Evolutionary conservation across 2,329 filamentous ascomycete species (phyloP), one percentile per base, ranked within the genome.

Genomic region (Boeremia exigua): DNA sequence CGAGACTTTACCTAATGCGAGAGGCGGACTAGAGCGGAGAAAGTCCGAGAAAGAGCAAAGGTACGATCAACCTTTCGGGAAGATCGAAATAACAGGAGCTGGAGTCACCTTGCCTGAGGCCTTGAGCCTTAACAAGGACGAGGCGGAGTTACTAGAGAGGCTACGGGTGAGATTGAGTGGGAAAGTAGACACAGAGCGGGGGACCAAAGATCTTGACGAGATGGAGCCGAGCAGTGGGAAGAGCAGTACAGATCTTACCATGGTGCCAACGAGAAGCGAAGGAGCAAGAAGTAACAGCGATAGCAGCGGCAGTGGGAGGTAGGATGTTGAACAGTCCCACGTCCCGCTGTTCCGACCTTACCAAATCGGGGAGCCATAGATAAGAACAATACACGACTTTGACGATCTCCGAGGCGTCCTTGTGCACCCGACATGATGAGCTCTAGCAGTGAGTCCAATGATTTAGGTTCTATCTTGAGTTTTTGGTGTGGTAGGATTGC

Each of bases 41-140:
- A 49, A 62, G 43, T 62, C 48, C 7, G 36, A 46, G n/a, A 53
- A 66, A 34, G 47, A 63, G 30, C 51, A 66, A 32, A 58, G 15
- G 28, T 65, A 63, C 11, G 56, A 62, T 15, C 52, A 54, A 25
- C 54, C 62, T 6, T 58, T 55, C 4, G 58, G 63, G 19, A 59
- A 17, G 15, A 72, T 78, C 27, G 62, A 68, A 19, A 72, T 79
- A 15, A 69, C 62, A 1, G 61, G 70, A 6, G 59, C 67, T 1
- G 54, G 65, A 27, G 66, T 79, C 3, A 48, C 62, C 14, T 38
- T 79, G 17, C 78, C 78, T 27, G 63, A 69, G 19, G 63, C 73
- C 27, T 54, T 79, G 19, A 59, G 66, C 15, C 53, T 79, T 45
- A 74, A 71, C 15, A 48, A 59, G 9, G 71, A 76, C 33, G 76